Percentiles rank a stretch among this genome's conserved stretches.
These are phyloP conservation scores for Manihot esculenta DNA, from an alignment of 441 rosid genomes.

Conservation along the genomic window DNA sequence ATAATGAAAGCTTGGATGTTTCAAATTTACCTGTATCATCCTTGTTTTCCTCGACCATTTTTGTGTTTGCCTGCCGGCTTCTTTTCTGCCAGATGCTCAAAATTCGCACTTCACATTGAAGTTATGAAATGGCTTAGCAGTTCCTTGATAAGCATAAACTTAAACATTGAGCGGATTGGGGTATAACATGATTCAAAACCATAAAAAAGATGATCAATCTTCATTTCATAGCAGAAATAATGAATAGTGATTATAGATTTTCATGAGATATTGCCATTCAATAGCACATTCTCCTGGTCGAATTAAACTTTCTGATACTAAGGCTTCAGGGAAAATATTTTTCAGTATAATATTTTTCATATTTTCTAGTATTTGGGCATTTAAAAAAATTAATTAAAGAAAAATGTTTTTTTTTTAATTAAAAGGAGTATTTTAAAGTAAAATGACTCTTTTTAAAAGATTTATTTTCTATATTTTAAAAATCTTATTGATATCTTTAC, in stretches of 20 bases:
- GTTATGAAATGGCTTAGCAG: conserved; percentile 18
- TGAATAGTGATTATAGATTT: background rate
- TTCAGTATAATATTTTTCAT: too few species aligned
- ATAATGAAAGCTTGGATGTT: conserved; percentile 44
- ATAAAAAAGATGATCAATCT: background rate
- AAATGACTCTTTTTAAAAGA: too few species aligned
- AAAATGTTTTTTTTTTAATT: too few species aligned
- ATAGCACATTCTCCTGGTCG: background rate
- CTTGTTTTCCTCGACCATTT: conserved; percentile 27
- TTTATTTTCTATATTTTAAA: too few species aligned
- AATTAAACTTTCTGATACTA: background rate
- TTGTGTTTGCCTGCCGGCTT: conserved; percentile 28
- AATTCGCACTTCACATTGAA: conserved; percentile 22
- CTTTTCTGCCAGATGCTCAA: conserved; percentile 24
- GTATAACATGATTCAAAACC: background rate
- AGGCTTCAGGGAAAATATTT: too few species aligned
- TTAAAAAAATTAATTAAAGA: too few species aligned
- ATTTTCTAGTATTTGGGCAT: too few species aligned
- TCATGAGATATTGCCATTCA: background rate
- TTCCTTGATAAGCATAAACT: conserved; percentile 7
- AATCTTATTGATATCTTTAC: too few species aligned
- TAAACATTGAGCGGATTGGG: background rate
- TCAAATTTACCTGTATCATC: conserved; percentile 23
- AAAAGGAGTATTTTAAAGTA: too few species aligned
- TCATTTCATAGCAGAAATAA: background rate